phyloP scores from a whole-genome alignment of 2,329 filamentous ascomycete species.

The Aspergillus ochraceoroseus region DNA sequence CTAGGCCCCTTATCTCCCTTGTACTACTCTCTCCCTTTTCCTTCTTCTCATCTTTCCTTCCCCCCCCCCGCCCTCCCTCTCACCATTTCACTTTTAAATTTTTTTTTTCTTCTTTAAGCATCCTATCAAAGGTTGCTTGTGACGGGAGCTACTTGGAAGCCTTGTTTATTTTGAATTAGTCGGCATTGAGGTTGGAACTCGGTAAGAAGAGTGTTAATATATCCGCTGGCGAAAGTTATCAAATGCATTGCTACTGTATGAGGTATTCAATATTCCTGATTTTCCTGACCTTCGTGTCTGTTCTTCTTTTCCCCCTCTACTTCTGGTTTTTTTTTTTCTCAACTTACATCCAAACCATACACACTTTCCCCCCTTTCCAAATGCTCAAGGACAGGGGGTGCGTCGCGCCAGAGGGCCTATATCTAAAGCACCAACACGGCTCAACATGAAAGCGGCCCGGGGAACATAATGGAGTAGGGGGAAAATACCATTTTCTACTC shows the following conservation, averaged over 20 bases:
- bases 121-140: conserved; percentile 4
- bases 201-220: conserved; percentile 18
- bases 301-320: conserved; percentile 7
- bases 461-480: too few relatives aligned
- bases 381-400: background rate
- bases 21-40: conserved; percentile 6
- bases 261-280: conserved; percentile 21
- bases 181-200: conserved; percentile 25
- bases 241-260: conserved; percentile 30
- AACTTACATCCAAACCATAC: background rate
- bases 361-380: background rate
- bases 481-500: too few relatives aligned
- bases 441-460: too few relatives aligned
- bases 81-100: conserved; percentile 10
- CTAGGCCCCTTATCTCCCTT: conserved; percentile 41
- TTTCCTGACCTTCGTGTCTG: conserved; percentile 12
- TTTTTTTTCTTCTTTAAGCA: conserved; percentile 12
- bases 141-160: conserved; percentile 9
- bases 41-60: conserved; percentile 7
- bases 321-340: too few relatives aligned
- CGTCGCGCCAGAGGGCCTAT: too few relatives aligned
- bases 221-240: conserved; percentile 19
- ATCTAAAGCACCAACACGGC: too few relatives aligned
- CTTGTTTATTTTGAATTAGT: conserved; percentile 28
- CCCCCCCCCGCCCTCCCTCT: too few relatives aligned